A percentile compares a stretch with the other conserved stretches of the same genome.
These are phyloP conservation scores for Kalaharituber pfeilii DNA, from an alignment of 2,329 filamentous ascomycete genomes.

Conservation along the genomic window DNA sequence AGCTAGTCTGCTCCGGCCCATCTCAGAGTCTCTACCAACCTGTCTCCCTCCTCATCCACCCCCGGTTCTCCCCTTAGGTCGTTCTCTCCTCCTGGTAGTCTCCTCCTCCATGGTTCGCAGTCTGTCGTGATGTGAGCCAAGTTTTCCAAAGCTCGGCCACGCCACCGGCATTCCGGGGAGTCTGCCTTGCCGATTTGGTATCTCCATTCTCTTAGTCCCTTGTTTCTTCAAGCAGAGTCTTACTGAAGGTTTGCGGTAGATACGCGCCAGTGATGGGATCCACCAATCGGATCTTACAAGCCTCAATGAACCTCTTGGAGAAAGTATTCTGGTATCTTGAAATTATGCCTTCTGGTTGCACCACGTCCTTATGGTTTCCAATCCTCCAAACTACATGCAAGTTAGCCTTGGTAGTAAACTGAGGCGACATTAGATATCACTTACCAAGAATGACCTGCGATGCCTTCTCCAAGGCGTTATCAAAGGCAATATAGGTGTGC, in stretches of 20 bases:
- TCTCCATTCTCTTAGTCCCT: too few relatives aligned
- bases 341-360: neutral
- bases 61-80: too few relatives aligned
- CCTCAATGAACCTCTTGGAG: neutral
- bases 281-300: neutral
- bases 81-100: too few relatives aligned
- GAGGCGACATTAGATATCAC: neutral
- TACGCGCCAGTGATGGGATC: neutral
- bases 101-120: too few relatives aligned
- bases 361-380: slow-evolving; percentile 6
- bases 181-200: too few relatives aligned
- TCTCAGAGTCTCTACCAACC: too few relatives aligned
- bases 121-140: too few relatives aligned
- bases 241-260: neutral
- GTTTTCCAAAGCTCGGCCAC: too few relatives aligned
- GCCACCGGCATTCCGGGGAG: too few relatives aligned
- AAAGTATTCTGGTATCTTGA: slow-evolving; percentile 1
- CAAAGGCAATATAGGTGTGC: slow-evolving; percentile 20
- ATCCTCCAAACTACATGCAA: slow-evolving; percentile 4
- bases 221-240: neutral
- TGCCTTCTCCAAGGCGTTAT: slow-evolving; percentile 5
- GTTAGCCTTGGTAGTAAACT: neutral
- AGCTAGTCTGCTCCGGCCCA: too few relatives aligned
- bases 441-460: slow-evolving; percentile 18
- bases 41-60: too few relatives aligned